Percentiles rank a stretch among this genome's conserved stretches.
These are phyloP conservation scores for Carallia brachiata DNA, from an alignment of 345 rosid genomes.

Conservation along the genomic window DNA sequence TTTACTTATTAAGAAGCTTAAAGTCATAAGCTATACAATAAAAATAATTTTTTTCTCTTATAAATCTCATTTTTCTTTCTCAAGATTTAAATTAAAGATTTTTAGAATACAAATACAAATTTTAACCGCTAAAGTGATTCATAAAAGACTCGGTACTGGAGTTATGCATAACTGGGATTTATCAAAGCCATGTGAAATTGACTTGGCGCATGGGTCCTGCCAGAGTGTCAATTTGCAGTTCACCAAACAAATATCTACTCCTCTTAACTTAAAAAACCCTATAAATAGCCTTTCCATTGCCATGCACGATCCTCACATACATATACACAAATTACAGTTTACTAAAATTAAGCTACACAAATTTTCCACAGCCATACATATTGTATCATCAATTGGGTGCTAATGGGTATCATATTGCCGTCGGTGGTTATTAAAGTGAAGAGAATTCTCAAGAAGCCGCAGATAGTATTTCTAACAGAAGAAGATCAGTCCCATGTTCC, in stretches of 20 bases:
- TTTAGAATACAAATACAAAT: too few species aligned
- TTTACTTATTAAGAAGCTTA: too few species aligned
- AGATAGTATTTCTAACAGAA: neutral
- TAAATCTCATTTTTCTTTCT: too few species aligned
- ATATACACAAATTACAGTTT: too few species aligned
- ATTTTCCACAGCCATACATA: neutral
- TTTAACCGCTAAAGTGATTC: too few species aligned
- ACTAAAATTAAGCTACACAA: too few species aligned
- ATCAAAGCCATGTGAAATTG: slow-evolving; percentile 18
- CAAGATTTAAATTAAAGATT: too few species aligned
- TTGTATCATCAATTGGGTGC: neutral
- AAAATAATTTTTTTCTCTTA: too few species aligned
- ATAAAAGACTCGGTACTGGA: neutral
- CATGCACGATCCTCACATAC: neutral
- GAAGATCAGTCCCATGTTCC: slow-evolving; percentile 32
- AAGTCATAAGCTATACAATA: too few species aligned
- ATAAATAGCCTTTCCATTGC: slow-evolving; percentile 14
- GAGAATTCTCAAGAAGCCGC: slow-evolving; percentile 21
- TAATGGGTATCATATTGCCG: slow-evolving; percentile 33
- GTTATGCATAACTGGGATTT: neutral
- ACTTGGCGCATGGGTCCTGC: neutral
- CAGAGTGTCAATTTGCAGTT: too few species aligned
- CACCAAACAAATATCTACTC: neutral
- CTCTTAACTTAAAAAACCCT: neutral
- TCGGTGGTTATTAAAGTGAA: slow-evolving; percentile 26